Evolutionary conservation across 2,329 filamentous ascomycete species (phyloP), one percentile per base, ranked within the genome.

Genomic region (Fusarium nodosum): DNA sequence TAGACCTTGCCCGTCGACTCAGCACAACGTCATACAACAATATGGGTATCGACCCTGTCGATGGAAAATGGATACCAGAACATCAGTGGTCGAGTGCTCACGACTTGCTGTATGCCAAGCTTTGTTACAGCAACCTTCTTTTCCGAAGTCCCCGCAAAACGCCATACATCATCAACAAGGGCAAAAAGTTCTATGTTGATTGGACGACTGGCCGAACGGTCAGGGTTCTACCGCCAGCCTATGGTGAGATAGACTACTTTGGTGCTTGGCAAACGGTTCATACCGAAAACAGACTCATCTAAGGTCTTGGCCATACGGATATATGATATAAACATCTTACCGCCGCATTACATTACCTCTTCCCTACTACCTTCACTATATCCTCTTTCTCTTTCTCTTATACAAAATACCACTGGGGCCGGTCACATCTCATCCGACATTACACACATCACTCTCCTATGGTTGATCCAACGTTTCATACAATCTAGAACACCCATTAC

Each of bases 141-240:
- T 86, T 85, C 75, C 81, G 84, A 59, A 86, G 84, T 61, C 87
- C 87, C 26, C 80, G 87, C 54, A 88, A 88, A 75, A 86, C 82
- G 64, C 86, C 87, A 72, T 86, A 86, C 68, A 83, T 89, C 59
- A 83, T 89, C 72, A 81, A 81, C 76, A 83, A 85, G 66, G 87
- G 86, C 42, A 87, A 85, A 74, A 82, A 86, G 72, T 89, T 86
- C 85, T 82, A 83, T 62, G 85, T 89, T 44, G 86, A 89, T 79
- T 89, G 87, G 87, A 77, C 78, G 16, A 88, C 85, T 18, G 87
- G 87, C 38, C 82, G 82, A 57, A 85, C 87, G 82, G 80, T 83
- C 30, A 80, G 84, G 18, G 85, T 87, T 22, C 78, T 84, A 20
- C 86, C 86, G 13, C 86, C 86, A 3, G 80, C 80, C 7, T 88